Conservation (phyloP, 106 monocot genomes). For the Apostasia shenzhenica region DNA sequence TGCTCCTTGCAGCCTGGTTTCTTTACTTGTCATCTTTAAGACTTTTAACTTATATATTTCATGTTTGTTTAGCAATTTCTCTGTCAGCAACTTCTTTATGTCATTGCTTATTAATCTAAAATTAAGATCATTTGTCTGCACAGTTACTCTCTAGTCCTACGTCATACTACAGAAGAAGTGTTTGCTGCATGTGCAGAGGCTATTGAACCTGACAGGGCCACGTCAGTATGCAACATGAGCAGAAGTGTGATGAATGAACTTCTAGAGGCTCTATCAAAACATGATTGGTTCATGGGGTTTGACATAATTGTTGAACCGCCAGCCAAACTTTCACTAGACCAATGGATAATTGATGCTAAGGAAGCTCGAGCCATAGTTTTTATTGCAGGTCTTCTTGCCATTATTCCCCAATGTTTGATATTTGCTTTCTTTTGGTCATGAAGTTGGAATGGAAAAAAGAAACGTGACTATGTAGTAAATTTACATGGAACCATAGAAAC, state of each 20-base stretch:
- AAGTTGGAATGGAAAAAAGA: no score
- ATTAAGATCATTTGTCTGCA: slow-evolving; percentile 11
- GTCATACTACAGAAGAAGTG: slow-evolving; percentile 92
- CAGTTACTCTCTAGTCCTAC: slow-evolving; percentile 92
- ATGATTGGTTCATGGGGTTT: slow-evolving; percentile 76
- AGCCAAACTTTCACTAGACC: slow-evolving; percentile 46
- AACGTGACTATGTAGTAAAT: no score
- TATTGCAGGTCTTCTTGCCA: slow-evolving; percentile 64
- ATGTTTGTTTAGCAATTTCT: not conserved
- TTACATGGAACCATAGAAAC: no score
- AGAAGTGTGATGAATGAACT: slow-evolving; percentile 60
- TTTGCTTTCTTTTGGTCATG: not conserved
- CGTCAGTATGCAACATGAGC: slow-evolving; percentile 37
- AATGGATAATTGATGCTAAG: slow-evolving; percentile 69
- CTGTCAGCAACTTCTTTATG: not conserved
- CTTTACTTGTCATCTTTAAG: not conserved
- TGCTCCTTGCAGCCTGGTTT: no score
- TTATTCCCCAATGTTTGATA: not conserved
- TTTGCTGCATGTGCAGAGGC: slow-evolving; percentile 75
- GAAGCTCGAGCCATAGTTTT: slow-evolving; percentile 66
- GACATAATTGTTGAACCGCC: slow-evolving; percentile 66
- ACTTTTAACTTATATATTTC: not conserved
- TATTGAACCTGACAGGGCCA: slow-evolving; percentile 56
- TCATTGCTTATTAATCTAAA: slow-evolving; percentile 8
- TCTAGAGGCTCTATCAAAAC: slow-evolving; percentile 36